A percentile compares a stretch with the other conserved stretches of the same genome.
phyloP scores from a whole-genome alignment of 1,139 yeast genomes.

The Lodderomyces elongisporus region DNA sequence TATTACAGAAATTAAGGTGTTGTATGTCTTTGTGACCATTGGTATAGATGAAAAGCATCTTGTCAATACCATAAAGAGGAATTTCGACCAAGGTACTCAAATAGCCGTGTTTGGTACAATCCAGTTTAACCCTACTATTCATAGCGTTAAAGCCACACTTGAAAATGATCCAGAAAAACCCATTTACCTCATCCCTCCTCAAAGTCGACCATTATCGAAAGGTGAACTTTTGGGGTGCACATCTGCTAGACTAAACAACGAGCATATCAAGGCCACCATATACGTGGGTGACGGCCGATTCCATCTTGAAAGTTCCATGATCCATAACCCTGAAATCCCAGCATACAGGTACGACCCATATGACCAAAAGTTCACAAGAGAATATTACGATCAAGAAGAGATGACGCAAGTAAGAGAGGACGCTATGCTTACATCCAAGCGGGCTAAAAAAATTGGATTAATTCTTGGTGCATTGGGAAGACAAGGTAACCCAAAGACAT shows the following conservation, averaged over 20 bases:
- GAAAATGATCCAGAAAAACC: constrained; percentile 47
- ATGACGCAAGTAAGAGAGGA: constrained; percentile 67
- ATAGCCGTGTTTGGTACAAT: constrained; percentile 89
- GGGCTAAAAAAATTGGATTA: constrained; percentile 70
- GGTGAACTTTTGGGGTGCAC: constrained; percentile 98
- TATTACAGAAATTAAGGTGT: constrained; percentile 79
- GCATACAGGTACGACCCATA: constrained; percentile 96
- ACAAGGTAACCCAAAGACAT: constrained; percentile 84
- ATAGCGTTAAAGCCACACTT: constrained; percentile 62
- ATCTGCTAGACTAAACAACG: constrained; percentile 67
- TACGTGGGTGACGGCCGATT: constrained; percentile 96
- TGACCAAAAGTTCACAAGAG: constrained; percentile 83
- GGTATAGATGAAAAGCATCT: constrained; percentile 81
- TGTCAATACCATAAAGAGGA: constrained; percentile 65
- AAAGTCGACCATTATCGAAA: constrained; percentile 84
- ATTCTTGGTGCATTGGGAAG: constrained; percentile 95
- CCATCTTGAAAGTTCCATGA: constrained; percentile 95
- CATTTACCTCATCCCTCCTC: constrained; percentile 75
- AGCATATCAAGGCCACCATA: constrained; percentile 70
- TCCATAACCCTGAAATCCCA: constrained; percentile 88
- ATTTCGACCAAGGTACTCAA: constrained; percentile 59
- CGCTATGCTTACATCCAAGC: constrained; percentile 60
- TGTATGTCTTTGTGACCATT: constrained; percentile 94
- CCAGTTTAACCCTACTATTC: constrained; percentile 93
- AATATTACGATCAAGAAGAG: constrained; percentile 81